These are phyloP conservation scores for Chrysoporthe cubensis DNA, from an alignment of 2,329 filamentous ascomycete genomes.

Conservation along the genomic window DNA sequence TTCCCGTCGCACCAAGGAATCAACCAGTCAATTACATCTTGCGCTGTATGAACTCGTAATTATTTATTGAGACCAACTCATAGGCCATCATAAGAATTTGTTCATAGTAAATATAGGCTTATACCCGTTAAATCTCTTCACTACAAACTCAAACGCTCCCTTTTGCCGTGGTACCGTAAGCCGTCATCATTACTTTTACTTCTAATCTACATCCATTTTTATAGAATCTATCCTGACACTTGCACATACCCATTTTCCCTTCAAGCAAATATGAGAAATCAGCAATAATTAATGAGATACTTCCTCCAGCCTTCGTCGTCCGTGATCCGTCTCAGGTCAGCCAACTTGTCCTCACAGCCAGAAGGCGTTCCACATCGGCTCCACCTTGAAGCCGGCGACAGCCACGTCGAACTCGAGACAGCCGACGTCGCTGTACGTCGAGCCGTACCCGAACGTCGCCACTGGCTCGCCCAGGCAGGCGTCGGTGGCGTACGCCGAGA, in stretches of 20 bases:
- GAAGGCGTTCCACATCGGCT: constrained; percentile 15
- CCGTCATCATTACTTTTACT: not conserved
- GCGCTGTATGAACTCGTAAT: too few species aligned
- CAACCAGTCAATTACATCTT: too few species aligned
- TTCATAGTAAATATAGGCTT: too few species aligned
- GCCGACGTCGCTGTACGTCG: constrained; percentile 2
- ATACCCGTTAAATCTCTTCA: too few species aligned
- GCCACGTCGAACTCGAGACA: constrained; percentile 1
- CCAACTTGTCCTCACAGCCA: not conserved
- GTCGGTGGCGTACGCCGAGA: constrained; percentile 6
- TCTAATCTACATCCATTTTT: not conserved
- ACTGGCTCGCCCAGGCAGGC: not conserved
- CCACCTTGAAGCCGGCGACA: not conserved
- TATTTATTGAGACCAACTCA: too few species aligned
- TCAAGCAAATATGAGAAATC: not conserved
- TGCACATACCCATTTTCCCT: not conserved
- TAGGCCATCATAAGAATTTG: too few species aligned
- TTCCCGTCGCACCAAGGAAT: too few species aligned
- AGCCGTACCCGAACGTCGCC: not conserved
- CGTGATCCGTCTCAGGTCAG: not conserved
- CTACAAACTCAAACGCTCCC: too few species aligned
- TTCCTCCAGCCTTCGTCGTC: not conserved
- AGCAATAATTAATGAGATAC: not conserved
- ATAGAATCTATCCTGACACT: not conserved
- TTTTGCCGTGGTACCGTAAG: not conserved